Evolutionary conservation across 805 yeast species (phyloP).

Genomic region (Isabelozyma rhagii): DNA sequence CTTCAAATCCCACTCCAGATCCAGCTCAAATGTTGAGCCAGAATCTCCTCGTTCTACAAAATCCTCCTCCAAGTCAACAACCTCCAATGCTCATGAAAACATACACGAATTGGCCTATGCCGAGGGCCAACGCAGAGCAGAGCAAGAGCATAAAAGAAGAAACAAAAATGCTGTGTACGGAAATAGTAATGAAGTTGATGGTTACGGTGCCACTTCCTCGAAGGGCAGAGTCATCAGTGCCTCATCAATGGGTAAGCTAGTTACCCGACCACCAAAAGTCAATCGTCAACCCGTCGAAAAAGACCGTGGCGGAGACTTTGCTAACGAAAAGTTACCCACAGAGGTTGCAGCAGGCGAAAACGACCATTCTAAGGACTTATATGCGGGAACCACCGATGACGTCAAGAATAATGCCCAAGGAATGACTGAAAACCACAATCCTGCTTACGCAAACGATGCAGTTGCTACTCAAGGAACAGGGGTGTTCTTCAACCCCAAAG

Average conservation of each 20-base stretch:
- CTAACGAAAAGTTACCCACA: conserved; percentile 30
- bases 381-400: not conserved
- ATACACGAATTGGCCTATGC: conserved; percentile 14
- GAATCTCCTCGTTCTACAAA: not conserved
- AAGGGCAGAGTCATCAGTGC: conserved; percentile 3
- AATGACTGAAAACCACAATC: conserved; percentile 17
- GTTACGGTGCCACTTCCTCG: conserved; percentile 1
- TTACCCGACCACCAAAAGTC: conserved; percentile 28
- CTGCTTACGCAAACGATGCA: conserved; percentile 29
- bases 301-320: conserved; percentile 28
- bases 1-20: conserved; percentile 12
- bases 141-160: conserved; percentile 4
- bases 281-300: conserved; percentile 25
- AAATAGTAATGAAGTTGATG: conserved; percentile 1
- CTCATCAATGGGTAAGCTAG: conserved; percentile 22
- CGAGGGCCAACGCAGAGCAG: conserved; percentile 17
- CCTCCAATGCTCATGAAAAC: not conserved
- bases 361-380: not conserved
- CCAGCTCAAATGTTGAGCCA: conserved; percentile 7
- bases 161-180: conserved; percentile 3
- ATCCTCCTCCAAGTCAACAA: not conserved
- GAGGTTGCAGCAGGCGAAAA: conserved; percentile 8
- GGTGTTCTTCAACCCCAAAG: conserved; percentile 30
- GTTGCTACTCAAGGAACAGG: conserved; percentile 25
- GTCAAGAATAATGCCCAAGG: not conserved